Evolutionary conservation across 352 stramenopile species (phyloP).

Genomic region (Globisporangium recalcitrans): DNA sequence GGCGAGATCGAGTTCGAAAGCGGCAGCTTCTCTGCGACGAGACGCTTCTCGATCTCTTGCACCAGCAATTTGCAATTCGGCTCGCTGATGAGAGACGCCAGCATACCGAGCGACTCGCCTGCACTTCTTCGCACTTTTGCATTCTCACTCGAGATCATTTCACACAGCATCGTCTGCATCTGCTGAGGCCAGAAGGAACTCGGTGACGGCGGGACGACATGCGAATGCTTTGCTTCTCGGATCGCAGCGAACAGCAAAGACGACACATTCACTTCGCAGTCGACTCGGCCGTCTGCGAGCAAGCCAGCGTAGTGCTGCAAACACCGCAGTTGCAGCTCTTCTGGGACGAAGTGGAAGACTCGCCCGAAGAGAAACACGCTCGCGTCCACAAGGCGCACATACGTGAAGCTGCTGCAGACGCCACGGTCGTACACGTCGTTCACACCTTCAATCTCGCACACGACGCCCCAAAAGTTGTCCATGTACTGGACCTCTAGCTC

Average conservation of each 20-base stretch:
- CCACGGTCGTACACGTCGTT: conserved; percentile 28
- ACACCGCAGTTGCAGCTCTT: conserved; percentile 80
- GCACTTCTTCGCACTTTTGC: conserved; percentile 56
- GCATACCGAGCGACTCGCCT: conserved; percentile 63
- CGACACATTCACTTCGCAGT: conserved; percentile 78
- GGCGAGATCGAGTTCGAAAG: conserved; percentile 13
- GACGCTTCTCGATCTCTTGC: conserved; percentile 66
- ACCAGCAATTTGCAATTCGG: conserved; percentile 45
- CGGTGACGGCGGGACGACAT: conserved; percentile 17
- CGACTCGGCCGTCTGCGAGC: conserved; percentile 48
- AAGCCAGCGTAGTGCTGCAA: conserved; percentile 72
- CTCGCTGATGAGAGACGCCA: conserved; percentile 50
- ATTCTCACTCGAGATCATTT: conserved; percentile 74
- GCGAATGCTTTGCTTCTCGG: conserved; percentile 38
- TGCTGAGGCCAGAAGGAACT: conserved; percentile 52
- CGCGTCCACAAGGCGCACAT: conserved; percentile 72
- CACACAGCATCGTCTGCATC: conserved; percentile 76
- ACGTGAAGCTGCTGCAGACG: conserved; percentile 71
- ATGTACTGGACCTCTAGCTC: conserved; percentile 83
- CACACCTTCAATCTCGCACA: conserved; percentile 26
- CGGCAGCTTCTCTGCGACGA: conserved; percentile 48
- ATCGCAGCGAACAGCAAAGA: conserved; percentile 68
- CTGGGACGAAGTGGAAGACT: conserved; percentile 72
- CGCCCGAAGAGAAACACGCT: conserved; percentile 73
- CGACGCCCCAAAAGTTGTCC: conserved; percentile 61